Evolutionary conservation across 2,329 filamentous ascomycete species (phyloP).

Genomic region (Pseudogymnoascus verrucosus): DNA sequence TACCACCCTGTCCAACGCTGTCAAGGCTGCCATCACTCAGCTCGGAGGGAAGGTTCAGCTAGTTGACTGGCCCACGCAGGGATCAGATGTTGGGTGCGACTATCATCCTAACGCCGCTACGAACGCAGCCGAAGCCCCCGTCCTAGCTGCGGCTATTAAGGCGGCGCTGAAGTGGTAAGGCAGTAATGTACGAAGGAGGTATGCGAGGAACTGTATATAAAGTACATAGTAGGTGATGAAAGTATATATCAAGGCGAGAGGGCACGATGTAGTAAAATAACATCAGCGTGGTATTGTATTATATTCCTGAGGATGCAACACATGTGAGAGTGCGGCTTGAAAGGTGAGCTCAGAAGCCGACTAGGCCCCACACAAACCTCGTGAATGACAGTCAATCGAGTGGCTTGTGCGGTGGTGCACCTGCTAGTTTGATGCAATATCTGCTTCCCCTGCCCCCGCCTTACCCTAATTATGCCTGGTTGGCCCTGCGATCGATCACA

Average conservation of each 20-base stretch:
- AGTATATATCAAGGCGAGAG: background rate
- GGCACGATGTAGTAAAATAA: background rate
- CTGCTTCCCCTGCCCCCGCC: background rate
- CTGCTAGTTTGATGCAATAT: background rate
- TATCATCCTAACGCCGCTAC: conserved; percentile 36
- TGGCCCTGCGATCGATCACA: background rate
- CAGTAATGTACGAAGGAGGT: background rate
- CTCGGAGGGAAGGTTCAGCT: conserved; percentile 30
- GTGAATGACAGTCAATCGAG: background rate
- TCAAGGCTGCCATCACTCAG: conserved; percentile 29
- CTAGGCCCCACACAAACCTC: background rate
- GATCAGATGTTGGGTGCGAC: conserved; percentile 34
- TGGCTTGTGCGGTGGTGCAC: background rate
- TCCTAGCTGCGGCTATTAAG: conserved; percentile 26
- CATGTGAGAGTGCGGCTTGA: background rate
- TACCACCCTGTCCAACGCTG: conserved; percentile 29
- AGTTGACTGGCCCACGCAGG: conserved; percentile 36
- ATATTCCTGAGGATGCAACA: background rate
- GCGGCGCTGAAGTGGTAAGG: conserved; percentile 12
- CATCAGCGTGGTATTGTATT: background rate
- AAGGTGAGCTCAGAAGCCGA: background rate
- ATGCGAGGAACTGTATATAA: background rate
- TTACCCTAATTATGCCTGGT: background rate
- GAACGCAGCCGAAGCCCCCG: conserved; percentile 25
- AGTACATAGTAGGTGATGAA: background rate